Evolutionary conservation across 768 basidiomycete genomes (phyloP), one percentile per base, ranked within the genome.

Genomic region (Termitomyces bulborhizus): DNA sequence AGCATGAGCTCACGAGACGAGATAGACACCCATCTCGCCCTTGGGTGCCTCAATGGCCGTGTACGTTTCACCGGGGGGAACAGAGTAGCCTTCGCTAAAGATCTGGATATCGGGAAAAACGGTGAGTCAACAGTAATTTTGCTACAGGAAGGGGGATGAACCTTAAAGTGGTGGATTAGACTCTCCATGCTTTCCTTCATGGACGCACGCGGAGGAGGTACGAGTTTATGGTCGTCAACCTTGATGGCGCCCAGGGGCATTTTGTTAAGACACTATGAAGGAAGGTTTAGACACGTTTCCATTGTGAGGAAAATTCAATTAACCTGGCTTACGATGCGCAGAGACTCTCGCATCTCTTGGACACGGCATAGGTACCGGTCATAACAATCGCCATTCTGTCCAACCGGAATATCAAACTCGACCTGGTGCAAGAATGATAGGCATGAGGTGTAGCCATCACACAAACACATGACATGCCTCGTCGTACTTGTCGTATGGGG

Each of bases 151-250:
- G 13, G 21, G 36, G 15, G 62, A 60, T 32, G 16, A 57, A 82
- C 91, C 79, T 99, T 99, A 79, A 99, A 98, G 76, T 98, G 96
- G 69, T 99, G 96, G 62, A 99, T 98, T 54, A 98, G 80, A 6
- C 88, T 84, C 73, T 98, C 95, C 94, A 98, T 98, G 72, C 86
- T 92, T 76, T 99, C 97, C 74, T 99, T 99, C 97, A 99, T 99
- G 54, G 87, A 86, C 0, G 96, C 95, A 55, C 96, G 86, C 13
- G 96, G 94, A 29, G 96, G 96, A 24, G 97, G 93, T 0, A 90
- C 90, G 56, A 98, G 84, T 74, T 99, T 99, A 75, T 97, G 90
- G 74, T 98, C 96, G 67, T 99, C 96, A 27, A 98, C 84, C 73
- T 94, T 98, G 74, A 95, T 70, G 29, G 82, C 92, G 36, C 97